phyloP scores from a whole-genome alignment of 1,284 basidiomycete genomes.

The Fomes fomentarius region DNA sequence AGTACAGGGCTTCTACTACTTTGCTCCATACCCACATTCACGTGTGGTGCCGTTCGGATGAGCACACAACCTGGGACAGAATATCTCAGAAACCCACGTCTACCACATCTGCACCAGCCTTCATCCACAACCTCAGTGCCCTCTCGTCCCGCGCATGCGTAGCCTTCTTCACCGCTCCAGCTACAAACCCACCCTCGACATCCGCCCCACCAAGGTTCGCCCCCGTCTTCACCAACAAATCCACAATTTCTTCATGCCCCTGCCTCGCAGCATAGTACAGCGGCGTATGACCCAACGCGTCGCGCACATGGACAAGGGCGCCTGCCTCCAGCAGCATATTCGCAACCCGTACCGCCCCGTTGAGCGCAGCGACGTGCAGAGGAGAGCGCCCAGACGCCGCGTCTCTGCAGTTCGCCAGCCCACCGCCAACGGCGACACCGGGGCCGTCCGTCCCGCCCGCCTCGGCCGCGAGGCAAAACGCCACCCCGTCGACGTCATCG shows the following conservation, averaged over 20 bases:
- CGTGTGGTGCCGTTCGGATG: neutral
- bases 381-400: constrained; percentile 73
- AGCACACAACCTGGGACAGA: neutral
- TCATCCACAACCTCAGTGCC: constrained; percentile 55
- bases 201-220: constrained; percentile 73
- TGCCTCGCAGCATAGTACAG: constrained; percentile 81
- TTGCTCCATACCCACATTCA: neutral
- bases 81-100: neutral
- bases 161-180: constrained; percentile 53
- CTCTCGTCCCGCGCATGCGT: constrained; percentile 44
- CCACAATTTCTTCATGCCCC: constrained; percentile 63
- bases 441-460: constrained; percentile 15
- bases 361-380: constrained; percentile 80
- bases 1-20: too few species aligned
- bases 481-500: constrained; percentile 64
- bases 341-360: constrained; percentile 61
- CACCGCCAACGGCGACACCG: constrained; percentile 51
- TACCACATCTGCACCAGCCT: constrained; percentile 38
- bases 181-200: constrained; percentile 61
- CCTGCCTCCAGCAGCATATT: constrained; percentile 73
- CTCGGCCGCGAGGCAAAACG: constrained; percentile 54
- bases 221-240: constrained; percentile 72
- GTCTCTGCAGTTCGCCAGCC: constrained; percentile 73
- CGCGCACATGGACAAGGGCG: constrained; percentile 85
- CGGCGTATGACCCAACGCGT: constrained; percentile 80